These are phyloP conservation scores for Lojkania enalia DNA, from an alignment of 2,329 filamentous ascomycete genomes.

Conservation along the genomic window DNA sequence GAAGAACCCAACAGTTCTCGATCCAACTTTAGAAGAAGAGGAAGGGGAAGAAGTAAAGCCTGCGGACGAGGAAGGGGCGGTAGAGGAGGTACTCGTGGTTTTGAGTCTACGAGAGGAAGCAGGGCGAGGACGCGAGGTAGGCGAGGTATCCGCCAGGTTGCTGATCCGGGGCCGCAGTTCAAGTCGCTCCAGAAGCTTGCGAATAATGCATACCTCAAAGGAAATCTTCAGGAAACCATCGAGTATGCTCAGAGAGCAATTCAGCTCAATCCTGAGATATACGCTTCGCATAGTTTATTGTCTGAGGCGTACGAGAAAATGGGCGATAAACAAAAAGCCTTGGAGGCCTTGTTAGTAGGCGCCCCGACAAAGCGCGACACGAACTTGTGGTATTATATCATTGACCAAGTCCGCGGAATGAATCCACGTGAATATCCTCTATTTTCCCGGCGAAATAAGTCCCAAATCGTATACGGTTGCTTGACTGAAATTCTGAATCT, in stretches of 20 bases:
- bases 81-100: conserved; percentile 15
- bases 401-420: conserved; percentile 56
- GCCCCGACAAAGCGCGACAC: conserved; percentile 61
- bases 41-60: conserved; percentile 26
- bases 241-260: conserved; percentile 40
- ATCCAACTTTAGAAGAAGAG: no score
- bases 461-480: conserved; percentile 33
- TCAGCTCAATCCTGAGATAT: conserved; percentile 62
- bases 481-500: conserved; percentile 56
- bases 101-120: conserved; percentile 13
- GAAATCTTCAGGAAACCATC: conserved; percentile 58
- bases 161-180: conserved; percentile 72
- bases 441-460: conserved; percentile 33
- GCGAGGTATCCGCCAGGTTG: conserved; percentile 57
- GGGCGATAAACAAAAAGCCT: conserved; percentile 60
- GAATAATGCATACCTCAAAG: conserved; percentile 67
- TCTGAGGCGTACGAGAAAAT: conserved; percentile 61
- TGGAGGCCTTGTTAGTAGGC: conserved; percentile 60
- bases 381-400: conserved; percentile 61
- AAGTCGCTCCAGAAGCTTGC: conserved; percentile 68
- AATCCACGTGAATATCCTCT: conserved; percentile 40
- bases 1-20: conserved; percentile 22
- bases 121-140: conserved; percentile 35
- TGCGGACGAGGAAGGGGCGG: conserved; percentile 29
- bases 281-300: conserved; percentile 62